Evolutionary conservation across 768 basidiomycete genomes (phyloP).

Genomic region (Trametes cinnabarina): DNA sequence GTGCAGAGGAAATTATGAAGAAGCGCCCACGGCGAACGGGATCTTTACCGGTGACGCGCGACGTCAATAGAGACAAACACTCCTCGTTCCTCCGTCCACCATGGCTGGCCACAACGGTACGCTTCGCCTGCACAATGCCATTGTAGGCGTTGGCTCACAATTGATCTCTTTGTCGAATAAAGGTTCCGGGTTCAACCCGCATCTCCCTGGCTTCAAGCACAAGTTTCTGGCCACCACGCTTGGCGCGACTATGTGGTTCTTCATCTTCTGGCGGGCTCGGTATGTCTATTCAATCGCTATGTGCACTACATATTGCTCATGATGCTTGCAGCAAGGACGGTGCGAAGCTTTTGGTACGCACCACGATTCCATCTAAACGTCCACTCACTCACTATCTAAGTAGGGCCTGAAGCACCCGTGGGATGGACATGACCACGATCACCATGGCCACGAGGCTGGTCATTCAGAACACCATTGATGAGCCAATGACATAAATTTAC

Average conservation of each 20-base stretch:
- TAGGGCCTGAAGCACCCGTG: conserved; percentile 53
- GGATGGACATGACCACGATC: conserved; percentile 58
- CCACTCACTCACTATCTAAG: neutral
- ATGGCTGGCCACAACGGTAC: conserved; percentile 31
- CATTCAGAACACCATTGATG: conserved; percentile 40
- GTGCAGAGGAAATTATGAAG: conserved; percentile 1
- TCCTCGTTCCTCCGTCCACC: conserved; percentile 19
- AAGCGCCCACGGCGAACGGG: conserved; percentile 9
- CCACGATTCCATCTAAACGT: neutral
- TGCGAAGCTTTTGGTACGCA: conserved; percentile 35
- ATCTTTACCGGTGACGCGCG: conserved; percentile 9
- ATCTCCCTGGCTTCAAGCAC: conserved; percentile 75
- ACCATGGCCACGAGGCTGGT: conserved; percentile 40
- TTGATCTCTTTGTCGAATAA: neutral
- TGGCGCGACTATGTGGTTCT: conserved; percentile 98
- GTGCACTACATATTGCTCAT: neutral
- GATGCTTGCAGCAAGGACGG: conserved; percentile 38
- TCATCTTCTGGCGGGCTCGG: conserved; percentile 95
- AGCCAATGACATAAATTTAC: neutral
- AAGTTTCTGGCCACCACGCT: conserved; percentile 79
- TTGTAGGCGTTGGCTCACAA: too few relatives aligned
- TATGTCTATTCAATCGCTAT: conserved; percentile 29
- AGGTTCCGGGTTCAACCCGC: conserved; percentile 86
- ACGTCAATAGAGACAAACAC: conserved; percentile 17
- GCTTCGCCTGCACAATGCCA: neutral